phyloP scores from a whole-genome alignment of 306 rosid genomes.

The Canavalia ensiformis region DNA sequence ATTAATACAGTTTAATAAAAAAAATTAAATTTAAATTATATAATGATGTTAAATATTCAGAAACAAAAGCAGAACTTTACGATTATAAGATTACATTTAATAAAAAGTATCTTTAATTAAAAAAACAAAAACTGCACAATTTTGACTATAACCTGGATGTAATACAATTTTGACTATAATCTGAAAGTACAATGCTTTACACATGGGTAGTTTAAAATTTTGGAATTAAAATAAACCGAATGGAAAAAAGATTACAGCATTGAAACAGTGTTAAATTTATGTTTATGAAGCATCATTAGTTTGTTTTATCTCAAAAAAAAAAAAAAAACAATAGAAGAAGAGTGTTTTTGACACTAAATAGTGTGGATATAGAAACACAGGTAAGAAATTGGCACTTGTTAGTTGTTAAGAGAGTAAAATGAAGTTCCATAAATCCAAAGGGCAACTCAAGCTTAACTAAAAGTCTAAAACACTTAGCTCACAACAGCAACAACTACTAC shows the following conservation, averaged over 20 bases:
- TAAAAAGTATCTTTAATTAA: too few relatives aligned
- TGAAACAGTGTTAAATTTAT: not conserved
- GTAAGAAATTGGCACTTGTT: conserved; percentile 32
- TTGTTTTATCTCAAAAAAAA: conserved; percentile 6
- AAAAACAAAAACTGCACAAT: not conserved
- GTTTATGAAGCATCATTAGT: not conserved
- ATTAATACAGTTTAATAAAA: too few relatives aligned
- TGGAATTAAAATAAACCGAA: not conserved
- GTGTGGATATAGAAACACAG: too few relatives aligned
- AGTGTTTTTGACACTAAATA: too few relatives aligned
- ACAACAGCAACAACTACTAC: not conserved
- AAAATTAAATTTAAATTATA: too few relatives aligned
- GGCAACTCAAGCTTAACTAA: not conserved
- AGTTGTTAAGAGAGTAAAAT: not conserved
- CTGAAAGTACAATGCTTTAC: not conserved
- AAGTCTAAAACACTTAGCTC: not conserved
- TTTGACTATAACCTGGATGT: not conserved
- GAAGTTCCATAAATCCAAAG: conserved; percentile 6
- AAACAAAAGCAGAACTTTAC: too few relatives aligned
- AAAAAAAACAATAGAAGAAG: not conserved
- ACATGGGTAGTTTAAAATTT: not conserved
- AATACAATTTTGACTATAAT: not conserved
- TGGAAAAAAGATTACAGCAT: not conserved
- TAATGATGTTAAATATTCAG: too few relatives aligned
- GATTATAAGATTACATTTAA: too few relatives aligned